Conservation (phyloP, 2,329 filamentous ascomycete genomes). For the Talaromyces rugulosus region DNA sequence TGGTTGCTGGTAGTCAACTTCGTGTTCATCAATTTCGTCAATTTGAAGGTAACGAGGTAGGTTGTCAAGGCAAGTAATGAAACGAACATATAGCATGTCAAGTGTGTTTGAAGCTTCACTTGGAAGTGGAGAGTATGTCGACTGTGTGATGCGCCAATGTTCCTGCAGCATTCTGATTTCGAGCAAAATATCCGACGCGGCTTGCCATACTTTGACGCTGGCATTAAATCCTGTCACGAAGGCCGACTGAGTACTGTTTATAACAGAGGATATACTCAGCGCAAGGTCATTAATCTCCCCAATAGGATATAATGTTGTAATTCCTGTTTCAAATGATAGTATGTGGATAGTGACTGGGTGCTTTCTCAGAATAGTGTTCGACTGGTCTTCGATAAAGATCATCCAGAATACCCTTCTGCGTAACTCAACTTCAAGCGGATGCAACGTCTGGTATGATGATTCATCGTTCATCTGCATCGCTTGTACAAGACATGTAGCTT, state of each 20-base stretch:
- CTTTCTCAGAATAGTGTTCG: conserved; percentile 26
- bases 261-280: conserved; percentile 14
- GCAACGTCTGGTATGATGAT: conserved; percentile 29
- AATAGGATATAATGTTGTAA: conserved; percentile 28
- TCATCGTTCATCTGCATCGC: conserved; percentile 44
- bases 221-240: conserved; percentile 42
- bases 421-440: conserved; percentile 33
- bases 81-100: conserved; percentile 35
- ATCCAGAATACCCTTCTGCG: conserved; percentile 19
- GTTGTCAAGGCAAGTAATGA: conserved; percentile 40
- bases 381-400: conserved; percentile 20
- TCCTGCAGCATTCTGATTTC: conserved; percentile 25
- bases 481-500: conserved; percentile 40
- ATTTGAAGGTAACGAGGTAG: conserved; percentile 33
- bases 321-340: conserved; percentile 38
- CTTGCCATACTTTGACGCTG: conserved; percentile 40
- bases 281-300: conserved; percentile 19
- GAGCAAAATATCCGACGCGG: conserved; percentile 37
- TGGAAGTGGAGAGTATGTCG: conserved; percentile 4
- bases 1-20: conserved; percentile 4
- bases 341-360: conserved; percentile 43
- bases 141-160: conserved; percentile 6
- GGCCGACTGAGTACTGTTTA: conserved; percentile 17
- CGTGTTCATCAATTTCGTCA: conserved; percentile 12
- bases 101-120: conserved; percentile 26